Evolutionary conservation across 768 basidiomycete genomes (phyloP).

Genomic region (Phylloporus sp.): DNA sequence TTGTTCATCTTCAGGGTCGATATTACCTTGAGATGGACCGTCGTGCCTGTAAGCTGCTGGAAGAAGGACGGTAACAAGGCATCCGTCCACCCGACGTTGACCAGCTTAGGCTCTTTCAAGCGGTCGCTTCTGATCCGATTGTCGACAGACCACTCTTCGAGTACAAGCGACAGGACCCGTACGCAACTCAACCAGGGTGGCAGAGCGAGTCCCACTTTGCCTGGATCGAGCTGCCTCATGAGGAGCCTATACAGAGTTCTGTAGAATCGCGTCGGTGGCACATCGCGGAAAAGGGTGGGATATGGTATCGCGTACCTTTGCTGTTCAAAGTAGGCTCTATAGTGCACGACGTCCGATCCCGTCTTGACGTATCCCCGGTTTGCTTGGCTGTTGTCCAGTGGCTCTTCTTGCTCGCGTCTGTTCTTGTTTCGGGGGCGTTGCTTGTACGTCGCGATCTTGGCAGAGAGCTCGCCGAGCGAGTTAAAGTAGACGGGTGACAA

Average conservation of each 20-base stretch:
- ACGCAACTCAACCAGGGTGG: slow-evolving; percentile 31
- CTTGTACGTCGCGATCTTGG: slow-evolving; percentile 37
- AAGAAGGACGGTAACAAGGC: slow-evolving; percentile 27
- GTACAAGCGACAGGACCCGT: slow-evolving; percentile 34
- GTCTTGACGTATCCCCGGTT: slow-evolving; percentile 34
- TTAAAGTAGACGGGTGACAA: slow-evolving; percentile 46
- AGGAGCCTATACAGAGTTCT: slow-evolving; percentile 34
- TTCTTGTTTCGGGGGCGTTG: slow-evolving; percentile 35
- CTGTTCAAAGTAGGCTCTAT: slow-evolving; percentile 44
- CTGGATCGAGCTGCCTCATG: slow-evolving; percentile 16
- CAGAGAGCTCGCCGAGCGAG: slow-evolving; percentile 27
- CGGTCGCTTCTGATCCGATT: slow-evolving; percentile 28
- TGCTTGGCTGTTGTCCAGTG: slow-evolving; percentile 38
- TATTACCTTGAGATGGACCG: slow-evolving; percentile 19
- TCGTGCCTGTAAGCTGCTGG: slow-evolving; percentile 7
- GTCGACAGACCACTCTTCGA: slow-evolving; percentile 34
- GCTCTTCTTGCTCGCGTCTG: slow-evolving; percentile 8
- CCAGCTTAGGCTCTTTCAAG: slow-evolving; percentile 27
- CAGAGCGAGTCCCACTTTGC: slow-evolving; percentile 30
- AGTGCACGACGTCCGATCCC: slow-evolving; percentile 16
- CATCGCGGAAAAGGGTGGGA: background rate
- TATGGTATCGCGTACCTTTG: slow-evolving; percentile 27
- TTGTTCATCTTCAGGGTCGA: slow-evolving; percentile 8
- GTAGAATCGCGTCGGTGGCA: background rate
- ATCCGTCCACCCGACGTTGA: slow-evolving; percentile 43